Evolutionary conservation across 2,329 filamentous ascomycete genomes (phyloP).

Genomic region (Fusarium luffae): DNA sequence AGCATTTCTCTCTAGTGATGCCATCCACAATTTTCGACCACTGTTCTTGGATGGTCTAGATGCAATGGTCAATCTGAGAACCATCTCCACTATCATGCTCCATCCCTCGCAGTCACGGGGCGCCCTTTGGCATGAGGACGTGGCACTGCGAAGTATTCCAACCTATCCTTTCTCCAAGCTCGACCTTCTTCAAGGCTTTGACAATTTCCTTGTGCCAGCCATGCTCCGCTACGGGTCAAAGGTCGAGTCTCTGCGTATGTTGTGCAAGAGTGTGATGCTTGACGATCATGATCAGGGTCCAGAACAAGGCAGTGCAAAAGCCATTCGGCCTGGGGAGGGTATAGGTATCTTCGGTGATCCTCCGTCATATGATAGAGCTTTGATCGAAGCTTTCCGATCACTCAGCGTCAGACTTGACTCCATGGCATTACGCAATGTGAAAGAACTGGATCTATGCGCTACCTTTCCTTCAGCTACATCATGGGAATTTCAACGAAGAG

Average conservation of each 20-base stretch:
- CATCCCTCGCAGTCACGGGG: background rate
- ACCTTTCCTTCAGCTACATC: background rate
- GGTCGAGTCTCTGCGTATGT: background rate
- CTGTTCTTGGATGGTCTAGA: background rate
- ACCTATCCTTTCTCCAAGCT: fast-evolving
- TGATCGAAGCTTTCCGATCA: background rate
- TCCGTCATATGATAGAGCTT: background rate
- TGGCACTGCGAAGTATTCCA: background rate
- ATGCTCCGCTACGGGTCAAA: background rate
- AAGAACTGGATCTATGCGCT: background rate
- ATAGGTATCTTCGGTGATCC: background rate
- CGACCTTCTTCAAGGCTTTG: background rate
- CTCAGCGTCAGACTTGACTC: background rate
- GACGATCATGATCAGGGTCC: background rate
- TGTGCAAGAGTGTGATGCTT: background rate
- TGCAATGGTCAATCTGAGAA: background rate
- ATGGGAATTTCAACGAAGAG: background rate
- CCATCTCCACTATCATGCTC: background rate
- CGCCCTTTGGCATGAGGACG: background rate
- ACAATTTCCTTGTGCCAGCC: background rate
- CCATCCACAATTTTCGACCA: background rate
- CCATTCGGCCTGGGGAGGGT: background rate
- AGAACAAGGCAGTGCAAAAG: background rate
- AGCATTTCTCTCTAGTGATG: background rate
- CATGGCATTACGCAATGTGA: background rate